Conservation (phyloP, 352 stramenopile genomes). For the Phytophthora sp. region DNA sequence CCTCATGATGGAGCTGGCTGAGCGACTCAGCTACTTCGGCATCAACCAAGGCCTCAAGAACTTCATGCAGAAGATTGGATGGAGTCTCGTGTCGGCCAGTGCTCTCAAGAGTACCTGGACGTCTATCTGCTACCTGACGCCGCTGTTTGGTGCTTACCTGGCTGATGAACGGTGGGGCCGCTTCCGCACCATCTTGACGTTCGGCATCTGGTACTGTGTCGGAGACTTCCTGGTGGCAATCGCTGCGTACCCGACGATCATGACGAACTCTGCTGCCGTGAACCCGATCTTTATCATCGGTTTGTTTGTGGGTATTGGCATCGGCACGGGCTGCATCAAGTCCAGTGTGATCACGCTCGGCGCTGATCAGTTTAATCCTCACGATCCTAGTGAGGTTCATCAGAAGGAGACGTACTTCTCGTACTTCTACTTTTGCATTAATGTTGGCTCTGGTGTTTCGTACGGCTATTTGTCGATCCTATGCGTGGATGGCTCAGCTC, state of each 20-base stretch:
- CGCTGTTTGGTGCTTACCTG: slow-evolving; percentile 59
- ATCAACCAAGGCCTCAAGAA: slow-evolving; percentile 66
- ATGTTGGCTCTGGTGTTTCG: slow-evolving; percentile 68
- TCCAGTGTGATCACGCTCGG: slow-evolving; percentile 62
- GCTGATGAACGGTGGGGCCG: slow-evolving; percentile 65
- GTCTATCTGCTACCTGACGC: slow-evolving; percentile 61
- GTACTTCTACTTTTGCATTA: slow-evolving; percentile 86
- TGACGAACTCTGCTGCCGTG: slow-evolving; percentile 27
- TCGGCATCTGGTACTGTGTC: slow-evolving; percentile 60
- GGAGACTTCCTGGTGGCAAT: slow-evolving; percentile 58
- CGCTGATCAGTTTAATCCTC: slow-evolving; percentile 62
- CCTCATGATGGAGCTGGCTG: slow-evolving; percentile 67
- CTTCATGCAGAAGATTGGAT: slow-evolving; percentile 64
- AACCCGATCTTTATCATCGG: slow-evolving; percentile 56
- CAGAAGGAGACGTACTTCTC: slow-evolving; percentile 78
- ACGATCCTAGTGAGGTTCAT: slow-evolving; percentile 42
- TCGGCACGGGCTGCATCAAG: slow-evolving; percentile 60
- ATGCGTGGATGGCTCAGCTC: slow-evolving; percentile 66
- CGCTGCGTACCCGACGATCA: slow-evolving; percentile 46
- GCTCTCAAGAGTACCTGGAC: slow-evolving; percentile 68
- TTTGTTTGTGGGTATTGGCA: slow-evolving; percentile 50
- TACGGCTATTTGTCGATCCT: slow-evolving; percentile 81
- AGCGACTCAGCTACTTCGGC: slow-evolving; percentile 64
- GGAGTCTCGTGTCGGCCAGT: slow-evolving; percentile 50
- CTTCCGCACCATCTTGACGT: slow-evolving; percentile 60